Evolutionary conservation across 441 rosid genomes (phyloP), one percentile per base, ranked within the genome.

Genomic region (Kokia cookei): DNA sequence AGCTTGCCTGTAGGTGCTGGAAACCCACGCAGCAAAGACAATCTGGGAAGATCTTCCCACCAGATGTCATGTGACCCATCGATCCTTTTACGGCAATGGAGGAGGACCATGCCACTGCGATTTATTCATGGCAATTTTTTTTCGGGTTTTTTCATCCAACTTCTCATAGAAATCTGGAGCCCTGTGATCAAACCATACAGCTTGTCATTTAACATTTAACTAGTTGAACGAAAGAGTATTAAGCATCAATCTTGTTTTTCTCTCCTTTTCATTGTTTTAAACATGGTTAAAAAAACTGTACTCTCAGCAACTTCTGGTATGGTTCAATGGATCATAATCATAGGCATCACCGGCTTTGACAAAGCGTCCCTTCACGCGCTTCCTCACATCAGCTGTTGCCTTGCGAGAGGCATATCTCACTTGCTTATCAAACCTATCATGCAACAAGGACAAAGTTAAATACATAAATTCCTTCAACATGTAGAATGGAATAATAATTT

Each of bases 301-400:
- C 78, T 66, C 84, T 93, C 89, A 92, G 86, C 17, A 92, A 89
- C 99, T 94, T 85, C 96, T 88, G 76, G 98, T 91, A 65, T 80
- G 90, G 77, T 72, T 90, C 85, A 90, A 75, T 0, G 98, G 99
- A 73, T 96, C 98, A 66, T 94, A 96, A 79, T 96, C 99, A 79
- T 90, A 96, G 76, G 89, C 93, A 79, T 92, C 97, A 40, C 99
- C 98, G 54, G 98, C 96, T 87, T 96, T 96, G 68, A 96, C 93
- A 77, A 96, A 96, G 37, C 99, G 81, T 6, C 99, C 99, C 86
- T 96, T 96, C 48, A 89, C 99, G 24, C 99, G 95, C 84, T 83
- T 93, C 84, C 99, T 87, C 59, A 92, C 98, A 72, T 96, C 98
- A 64, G 99, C 99, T 84, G 98, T 92, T 76, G 98, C 99, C 87